Conservation (phyloP, 805 yeast species). For the Starmerella floricola region DNA sequence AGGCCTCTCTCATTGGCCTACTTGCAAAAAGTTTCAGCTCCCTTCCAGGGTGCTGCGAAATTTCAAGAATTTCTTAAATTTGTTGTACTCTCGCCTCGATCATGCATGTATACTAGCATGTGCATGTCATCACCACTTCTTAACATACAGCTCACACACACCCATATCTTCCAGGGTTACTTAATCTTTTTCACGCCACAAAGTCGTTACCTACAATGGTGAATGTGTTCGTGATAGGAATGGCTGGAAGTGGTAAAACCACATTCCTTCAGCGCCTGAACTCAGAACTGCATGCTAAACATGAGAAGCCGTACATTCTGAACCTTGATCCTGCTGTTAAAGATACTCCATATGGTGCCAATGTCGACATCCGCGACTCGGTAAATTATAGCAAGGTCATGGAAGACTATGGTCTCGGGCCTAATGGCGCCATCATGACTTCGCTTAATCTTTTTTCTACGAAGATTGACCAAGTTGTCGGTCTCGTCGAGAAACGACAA, state of each 20-base stretch:
- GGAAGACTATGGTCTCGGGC: conserved; percentile 89
- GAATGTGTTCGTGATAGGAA: conserved; percentile 34
- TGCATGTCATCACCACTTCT: too few relatives aligned
- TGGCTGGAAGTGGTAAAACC: conserved; percentile 87
- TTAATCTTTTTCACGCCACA: not conserved
- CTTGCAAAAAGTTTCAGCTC: too few relatives aligned
- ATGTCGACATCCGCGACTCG: conserved; percentile 92
- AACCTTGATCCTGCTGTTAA: conserved; percentile 94
- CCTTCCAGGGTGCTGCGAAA: too few relatives aligned
- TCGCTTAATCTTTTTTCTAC: conserved; percentile 85
- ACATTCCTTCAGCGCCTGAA: conserved; percentile 93
- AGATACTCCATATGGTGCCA: conserved; percentile 85
- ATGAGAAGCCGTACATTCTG: conserved; percentile 71
- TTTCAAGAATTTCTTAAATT: too few relatives aligned
- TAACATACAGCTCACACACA: not conserved
- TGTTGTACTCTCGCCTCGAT: too few relatives aligned
- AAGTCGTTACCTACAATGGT: conserved; percentile 10
- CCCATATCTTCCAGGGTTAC: not conserved
- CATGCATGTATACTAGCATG: too few relatives aligned
- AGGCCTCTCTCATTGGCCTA: too few relatives aligned
- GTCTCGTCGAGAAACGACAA: conserved; percentile 67
- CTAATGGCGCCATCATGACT: conserved; percentile 97
- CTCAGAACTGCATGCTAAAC: conserved; percentile 62
- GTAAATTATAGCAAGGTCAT: conserved; percentile 91
- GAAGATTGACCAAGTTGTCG: conserved; percentile 88